These are phyloP conservation scores for Cyclocybe aegerita DNA, from an alignment of 768 basidiomycete species.

Conservation along the genomic window DNA sequence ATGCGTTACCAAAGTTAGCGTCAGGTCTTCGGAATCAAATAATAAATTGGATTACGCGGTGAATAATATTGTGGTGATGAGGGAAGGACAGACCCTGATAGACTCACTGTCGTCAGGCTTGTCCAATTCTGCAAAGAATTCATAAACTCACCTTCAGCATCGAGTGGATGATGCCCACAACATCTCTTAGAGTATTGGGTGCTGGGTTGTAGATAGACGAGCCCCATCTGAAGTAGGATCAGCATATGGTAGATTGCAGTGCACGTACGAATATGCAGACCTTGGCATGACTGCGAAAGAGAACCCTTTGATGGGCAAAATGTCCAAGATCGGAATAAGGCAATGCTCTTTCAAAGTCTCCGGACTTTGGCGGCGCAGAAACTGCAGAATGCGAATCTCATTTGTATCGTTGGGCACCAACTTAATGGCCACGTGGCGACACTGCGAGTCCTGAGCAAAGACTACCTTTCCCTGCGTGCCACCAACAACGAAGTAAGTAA, in stretches of 20 bases:
- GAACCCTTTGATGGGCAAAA: conserved; percentile 19
- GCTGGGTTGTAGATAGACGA: neutral
- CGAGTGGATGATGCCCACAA: conserved; percentile 10
- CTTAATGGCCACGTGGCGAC: conserved; percentile 26
- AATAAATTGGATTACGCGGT: conserved; percentile 10
- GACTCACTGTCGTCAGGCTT: neutral
- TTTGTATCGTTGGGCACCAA: conserved; percentile 16
- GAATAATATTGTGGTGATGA: conserved; percentile 19
- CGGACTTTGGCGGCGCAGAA: conserved; percentile 14
- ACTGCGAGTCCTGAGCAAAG: conserved; percentile 19
- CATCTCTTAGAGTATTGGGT: neutral
- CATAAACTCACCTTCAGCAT: conserved; percentile 10
- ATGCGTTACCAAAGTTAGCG: neutral
- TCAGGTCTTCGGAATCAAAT: neutral
- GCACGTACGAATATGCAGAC: neutral
- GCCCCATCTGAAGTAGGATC: conserved; percentile 14
- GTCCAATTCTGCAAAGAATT: neutral
- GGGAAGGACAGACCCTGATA: conserved; percentile 17
- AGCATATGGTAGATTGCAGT: neutral
- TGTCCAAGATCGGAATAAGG: conserved; percentile 24
- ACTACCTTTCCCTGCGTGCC: neutral
- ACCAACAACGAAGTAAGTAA: neutral
- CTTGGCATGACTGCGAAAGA: conserved; percentile 29
- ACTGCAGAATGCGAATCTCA: conserved; percentile 21
- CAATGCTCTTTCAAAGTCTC: conserved; percentile 4